Conservation (phyloP, 1,139 yeast genomes). For the Pichia cactophila region DNA sequence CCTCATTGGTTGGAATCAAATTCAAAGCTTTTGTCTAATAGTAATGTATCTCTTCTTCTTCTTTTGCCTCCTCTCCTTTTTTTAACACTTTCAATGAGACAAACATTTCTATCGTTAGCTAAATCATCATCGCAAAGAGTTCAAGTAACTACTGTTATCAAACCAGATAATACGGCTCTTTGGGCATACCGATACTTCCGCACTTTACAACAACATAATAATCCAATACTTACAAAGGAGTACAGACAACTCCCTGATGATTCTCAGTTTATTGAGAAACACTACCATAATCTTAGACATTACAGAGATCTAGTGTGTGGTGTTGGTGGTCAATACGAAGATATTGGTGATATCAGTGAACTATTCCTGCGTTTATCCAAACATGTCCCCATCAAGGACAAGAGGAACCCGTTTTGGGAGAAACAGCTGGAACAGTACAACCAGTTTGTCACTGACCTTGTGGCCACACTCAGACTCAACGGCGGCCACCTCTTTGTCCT, state of each 20-base stretch:
- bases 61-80: not conserved
- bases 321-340: slow-evolving; percentile 17
- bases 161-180: slow-evolving; percentile 17
- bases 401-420: not conserved
- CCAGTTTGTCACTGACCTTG: slow-evolving; percentile 33
- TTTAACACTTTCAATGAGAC: not conserved
- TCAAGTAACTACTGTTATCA: slow-evolving; percentile 2
- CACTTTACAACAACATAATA: slow-evolving; percentile 9
- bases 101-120: slow-evolving; percentile 2
- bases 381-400: not conserved
- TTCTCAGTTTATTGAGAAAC: slow-evolving; percentile 39
- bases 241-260: slow-evolving; percentile 43
- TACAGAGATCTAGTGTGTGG: slow-evolving; percentile 30
- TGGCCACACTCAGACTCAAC: slow-evolving; percentile 33
- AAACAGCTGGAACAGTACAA: slow-evolving; percentile 23
- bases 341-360: slow-evolving; percentile 15
- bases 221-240: slow-evolving; percentile 17
- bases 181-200: slow-evolving; percentile 19
- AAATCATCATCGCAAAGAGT: slow-evolving; percentile 12
- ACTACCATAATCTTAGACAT: slow-evolving; percentile 32
- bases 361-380: slow-evolving; percentile 12
- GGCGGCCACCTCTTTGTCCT: slow-evolving; percentile 40
- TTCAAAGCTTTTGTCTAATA: slow-evolving; percentile 13
- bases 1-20: slow-evolving; percentile 30
- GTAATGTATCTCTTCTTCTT: not conserved